These are phyloP conservation scores for Orobanche coerulescens DNA, from an alignment of 257 asterid genomes.

Conservation along the genomic window DNA sequence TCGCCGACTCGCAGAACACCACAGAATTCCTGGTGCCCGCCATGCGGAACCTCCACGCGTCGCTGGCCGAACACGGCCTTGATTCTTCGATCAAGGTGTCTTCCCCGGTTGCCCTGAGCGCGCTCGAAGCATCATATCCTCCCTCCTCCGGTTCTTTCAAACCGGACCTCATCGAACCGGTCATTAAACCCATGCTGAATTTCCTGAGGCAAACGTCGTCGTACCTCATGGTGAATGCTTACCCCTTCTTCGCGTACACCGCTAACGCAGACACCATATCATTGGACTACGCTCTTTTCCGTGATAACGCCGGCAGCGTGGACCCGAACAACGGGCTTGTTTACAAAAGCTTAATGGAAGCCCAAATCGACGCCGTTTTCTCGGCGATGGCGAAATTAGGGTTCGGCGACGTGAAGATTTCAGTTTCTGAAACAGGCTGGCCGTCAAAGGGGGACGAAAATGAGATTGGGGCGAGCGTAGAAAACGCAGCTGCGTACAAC, in stretches of 20 bases:
- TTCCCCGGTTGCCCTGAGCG: conserved; percentile 62
- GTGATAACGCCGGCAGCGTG: conserved; percentile 31
- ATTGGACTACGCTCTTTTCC: conserved; percentile 43
- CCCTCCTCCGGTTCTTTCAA: conserved; percentile 59
- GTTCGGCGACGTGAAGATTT: conserved; percentile 35
- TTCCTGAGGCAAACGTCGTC: conserved; percentile 51
- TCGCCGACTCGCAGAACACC: conserved; percentile 50
- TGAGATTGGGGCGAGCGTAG: conserved; percentile 42
- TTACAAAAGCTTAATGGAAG: conserved; percentile 51
- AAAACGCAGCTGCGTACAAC: conserved; percentile 59
- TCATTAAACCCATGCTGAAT: conserved; percentile 53
- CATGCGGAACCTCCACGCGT: conserved; percentile 46
- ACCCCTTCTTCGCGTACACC: conserved; percentile 57
- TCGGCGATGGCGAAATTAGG: conserved; percentile 42
- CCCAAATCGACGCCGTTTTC: conserved; percentile 70
- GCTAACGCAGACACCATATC: conserved; percentile 51
- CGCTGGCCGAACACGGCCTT: conserved; percentile 34
- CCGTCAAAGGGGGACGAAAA: conserved; percentile 59
- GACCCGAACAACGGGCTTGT: conserved; percentile 56
- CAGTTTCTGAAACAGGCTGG: conserved; percentile 72
- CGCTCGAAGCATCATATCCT: conserved; percentile 51
- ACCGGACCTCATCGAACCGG: conserved; percentile 48
- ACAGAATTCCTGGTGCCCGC: conserved; percentile 54
- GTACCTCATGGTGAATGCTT: conserved; percentile 51
- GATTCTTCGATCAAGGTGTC: conserved; percentile 37